These are phyloP conservation scores for Teratosphaeria destructans DNA, from an alignment of 2,329 filamentous ascomycete species.

Conservation along the genomic window DNA sequence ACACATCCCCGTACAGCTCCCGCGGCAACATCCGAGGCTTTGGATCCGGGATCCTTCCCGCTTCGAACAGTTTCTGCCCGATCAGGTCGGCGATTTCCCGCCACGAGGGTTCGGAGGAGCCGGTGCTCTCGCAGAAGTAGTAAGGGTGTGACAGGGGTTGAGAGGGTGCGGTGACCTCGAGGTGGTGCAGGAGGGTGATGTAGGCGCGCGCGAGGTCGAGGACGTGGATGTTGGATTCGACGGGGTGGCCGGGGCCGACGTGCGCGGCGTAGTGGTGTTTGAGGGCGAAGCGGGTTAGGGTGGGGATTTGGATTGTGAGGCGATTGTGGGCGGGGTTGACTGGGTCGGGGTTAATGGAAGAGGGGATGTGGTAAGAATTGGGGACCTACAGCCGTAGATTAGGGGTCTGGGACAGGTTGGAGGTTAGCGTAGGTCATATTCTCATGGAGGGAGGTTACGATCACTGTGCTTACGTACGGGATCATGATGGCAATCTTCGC, in stretches of 20 bases:
- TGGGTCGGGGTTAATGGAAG: neutral
- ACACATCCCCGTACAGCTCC: conserved; percentile 32
- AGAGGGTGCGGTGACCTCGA: conserved; percentile 27
- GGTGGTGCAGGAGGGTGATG: conserved; percentile 34
- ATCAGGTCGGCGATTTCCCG: conserved; percentile 29
- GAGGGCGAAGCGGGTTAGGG: conserved; percentile 37
- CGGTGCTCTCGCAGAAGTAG: conserved; percentile 38
- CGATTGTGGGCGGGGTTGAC: conserved; percentile 28
- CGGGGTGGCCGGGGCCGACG: conserved; percentile 33
- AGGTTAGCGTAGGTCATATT: no score
- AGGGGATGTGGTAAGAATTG: neutral
- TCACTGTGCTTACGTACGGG: conserved; percentile 18
- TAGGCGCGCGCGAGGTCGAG: conserved; percentile 38
- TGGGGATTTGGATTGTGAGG: conserved; percentile 39
- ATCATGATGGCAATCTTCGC: conserved; percentile 41
- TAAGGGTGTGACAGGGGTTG: conserved; percentile 36
- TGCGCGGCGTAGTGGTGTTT: conserved; percentile 39
- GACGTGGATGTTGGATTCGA: conserved; percentile 39
- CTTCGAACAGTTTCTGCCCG: conserved; percentile 27
- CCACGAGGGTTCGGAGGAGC: conserved; percentile 35
- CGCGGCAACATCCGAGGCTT: conserved; percentile 27
- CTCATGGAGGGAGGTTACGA: no score
- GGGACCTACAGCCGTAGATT: conserved; percentile 34
- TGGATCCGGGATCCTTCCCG: conserved; percentile 29
- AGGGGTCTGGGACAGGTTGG: conserved; percentile 16